These are phyloP conservation scores for Rhodosporidiobolus sp. DNA, from an alignment of 768 basidiomycete genomes.

Conservation along the genomic window DNA sequence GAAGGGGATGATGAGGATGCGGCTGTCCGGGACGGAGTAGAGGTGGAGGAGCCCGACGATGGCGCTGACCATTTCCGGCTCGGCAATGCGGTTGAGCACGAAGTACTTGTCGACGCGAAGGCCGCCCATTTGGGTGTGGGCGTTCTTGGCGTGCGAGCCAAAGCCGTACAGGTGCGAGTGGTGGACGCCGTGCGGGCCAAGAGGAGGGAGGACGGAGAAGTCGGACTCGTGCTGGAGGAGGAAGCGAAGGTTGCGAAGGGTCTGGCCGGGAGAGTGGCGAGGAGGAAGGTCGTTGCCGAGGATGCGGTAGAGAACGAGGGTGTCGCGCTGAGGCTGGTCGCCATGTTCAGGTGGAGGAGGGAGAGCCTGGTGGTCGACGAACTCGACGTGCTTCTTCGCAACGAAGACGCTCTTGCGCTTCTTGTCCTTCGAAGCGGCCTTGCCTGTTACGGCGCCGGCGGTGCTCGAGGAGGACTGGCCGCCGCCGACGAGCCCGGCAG, in stretches of 20 bases:
- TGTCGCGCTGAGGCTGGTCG: slow-evolving; percentile 42
- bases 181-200: slow-evolving; percentile 37
- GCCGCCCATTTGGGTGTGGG: slow-evolving; percentile 29
- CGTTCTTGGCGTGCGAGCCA: slow-evolving; percentile 16
- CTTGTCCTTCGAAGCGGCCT: not conserved
- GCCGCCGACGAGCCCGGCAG: not conserved
- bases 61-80: slow-evolving; percentile 34
- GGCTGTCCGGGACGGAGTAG: slow-evolving; percentile 38
- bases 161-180: slow-evolving; percentile 39
- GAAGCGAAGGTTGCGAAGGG: slow-evolving; percentile 46
- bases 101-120: slow-evolving; percentile 45
- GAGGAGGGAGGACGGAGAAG: slow-evolving; percentile 36
- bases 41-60: slow-evolving; percentile 41
- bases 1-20: slow-evolving; percentile 44
- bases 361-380: slow-evolving; percentile 30
- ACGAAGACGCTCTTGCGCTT: slow-evolving; percentile 22
- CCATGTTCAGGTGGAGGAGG: slow-evolving; percentile 33
- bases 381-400: slow-evolving; percentile 24
- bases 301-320: slow-evolving; percentile 46
- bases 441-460: not conserved
- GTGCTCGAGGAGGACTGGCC: not conserved
- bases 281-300: slow-evolving; percentile 48
- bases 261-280: slow-evolving; percentile 45
- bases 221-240: slow-evolving; percentile 45
- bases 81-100: slow-evolving; percentile 45